Evolutionary conservation across 176 grass and related monocot genomes (phyloP).

Genomic region (Stipa capillata): DNA sequence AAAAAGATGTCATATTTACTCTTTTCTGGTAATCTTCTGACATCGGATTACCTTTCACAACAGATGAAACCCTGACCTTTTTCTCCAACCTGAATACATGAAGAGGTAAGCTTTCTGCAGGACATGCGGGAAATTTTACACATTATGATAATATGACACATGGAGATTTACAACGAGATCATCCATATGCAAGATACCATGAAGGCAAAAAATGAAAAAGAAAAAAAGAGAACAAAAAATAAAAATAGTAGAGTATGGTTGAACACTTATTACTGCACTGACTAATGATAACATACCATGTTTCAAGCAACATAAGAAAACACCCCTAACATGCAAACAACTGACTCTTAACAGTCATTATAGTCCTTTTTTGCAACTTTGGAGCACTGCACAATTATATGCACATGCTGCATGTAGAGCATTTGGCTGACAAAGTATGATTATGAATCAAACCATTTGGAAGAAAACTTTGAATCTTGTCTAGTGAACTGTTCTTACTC

Average conservation of each 20-base stretch:
- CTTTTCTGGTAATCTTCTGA: not conserved
- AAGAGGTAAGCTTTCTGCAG: slow-evolving; percentile 3
- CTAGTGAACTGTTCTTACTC: slow-evolving; percentile 15
- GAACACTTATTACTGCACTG: not conserved
- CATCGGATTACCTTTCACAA: slow-evolving; percentile 41
- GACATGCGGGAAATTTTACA: not conserved
- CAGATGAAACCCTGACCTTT: slow-evolving; percentile 26
- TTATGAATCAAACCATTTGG: not conserved
- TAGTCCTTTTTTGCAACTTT: not conserved
- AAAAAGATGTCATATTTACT: not conserved
- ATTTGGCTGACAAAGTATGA: not conserved
- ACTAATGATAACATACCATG: not conserved
- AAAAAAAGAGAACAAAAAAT: too few relatives aligned
- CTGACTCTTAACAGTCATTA: not conserved
- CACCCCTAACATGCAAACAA: slow-evolving; percentile 6
- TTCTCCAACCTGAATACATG: slow-evolving; percentile 38
- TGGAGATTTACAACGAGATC: not conserved
- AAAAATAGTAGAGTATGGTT: not conserved
- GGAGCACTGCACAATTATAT: not conserved
- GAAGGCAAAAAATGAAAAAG: too few relatives aligned
- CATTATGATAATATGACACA: not conserved
- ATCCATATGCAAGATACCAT: not conserved
- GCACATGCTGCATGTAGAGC: not conserved
- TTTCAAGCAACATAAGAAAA: not conserved
- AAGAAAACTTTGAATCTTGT: not conserved